These are phyloP conservation scores for Pythium dissimile DNA, from an alignment of 352 stramenopile species.

Conservation along the genomic window DNA sequence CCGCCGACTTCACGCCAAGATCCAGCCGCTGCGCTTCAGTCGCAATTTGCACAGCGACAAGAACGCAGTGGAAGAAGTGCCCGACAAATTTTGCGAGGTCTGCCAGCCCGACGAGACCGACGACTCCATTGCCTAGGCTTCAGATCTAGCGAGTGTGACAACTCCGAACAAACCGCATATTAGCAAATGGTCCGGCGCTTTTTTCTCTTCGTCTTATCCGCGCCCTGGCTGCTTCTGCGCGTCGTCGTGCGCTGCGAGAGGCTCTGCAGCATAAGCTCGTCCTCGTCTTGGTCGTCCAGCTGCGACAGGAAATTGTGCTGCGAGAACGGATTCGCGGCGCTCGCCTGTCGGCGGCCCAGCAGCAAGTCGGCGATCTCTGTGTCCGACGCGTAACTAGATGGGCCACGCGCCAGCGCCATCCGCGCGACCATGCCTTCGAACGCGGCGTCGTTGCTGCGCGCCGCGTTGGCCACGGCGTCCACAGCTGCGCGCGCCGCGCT, in stretches of 20 bases:
- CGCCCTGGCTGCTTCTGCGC: constrained; percentile 17
- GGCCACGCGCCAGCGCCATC: constrained; percentile 39
- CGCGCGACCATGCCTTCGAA: constrained; percentile 39
- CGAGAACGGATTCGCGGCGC: constrained; percentile 34
- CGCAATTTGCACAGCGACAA: constrained; percentile 24
- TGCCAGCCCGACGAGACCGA: constrained; percentile 18
- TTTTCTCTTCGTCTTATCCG: constrained; percentile 24
- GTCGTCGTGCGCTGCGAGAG: constrained; percentile 61
- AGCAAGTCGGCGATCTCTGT: constrained; percentile 47
- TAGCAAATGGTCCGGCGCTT: constrained; percentile 5
- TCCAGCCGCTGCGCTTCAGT: constrained; percentile 44
- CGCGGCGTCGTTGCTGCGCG: constrained; percentile 22
- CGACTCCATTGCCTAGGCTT: too few relatives aligned
- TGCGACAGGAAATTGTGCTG: constrained; percentile 34
- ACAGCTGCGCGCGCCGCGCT: constrained; percentile 35
- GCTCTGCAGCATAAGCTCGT: constrained; percentile 73
- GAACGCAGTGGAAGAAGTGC: constrained; percentile 33
- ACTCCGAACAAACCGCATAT: background rate
- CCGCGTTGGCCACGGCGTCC: constrained; percentile 23
- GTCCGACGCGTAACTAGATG: constrained; percentile 24
- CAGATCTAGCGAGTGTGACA: too few relatives aligned
- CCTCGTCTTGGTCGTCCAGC: constrained; percentile 33
- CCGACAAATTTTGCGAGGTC: constrained; percentile 58
- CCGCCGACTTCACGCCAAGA: constrained; percentile 32
- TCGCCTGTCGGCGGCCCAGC: constrained; percentile 36